Conservation (phyloP, 2,329 filamentous ascomycete species). For the Aureobasidium musti region DNA sequence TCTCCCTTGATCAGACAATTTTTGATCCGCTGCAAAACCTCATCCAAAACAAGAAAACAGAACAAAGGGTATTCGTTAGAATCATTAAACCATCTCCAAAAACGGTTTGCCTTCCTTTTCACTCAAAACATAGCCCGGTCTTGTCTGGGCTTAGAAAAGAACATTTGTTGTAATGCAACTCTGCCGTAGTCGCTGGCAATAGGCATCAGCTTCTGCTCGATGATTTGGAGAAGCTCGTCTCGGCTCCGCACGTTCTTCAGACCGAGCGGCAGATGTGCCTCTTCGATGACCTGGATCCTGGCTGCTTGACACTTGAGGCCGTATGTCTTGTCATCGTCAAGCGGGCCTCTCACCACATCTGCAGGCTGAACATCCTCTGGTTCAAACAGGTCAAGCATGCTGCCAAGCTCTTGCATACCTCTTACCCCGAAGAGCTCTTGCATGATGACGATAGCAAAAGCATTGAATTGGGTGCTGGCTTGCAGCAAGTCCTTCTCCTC, state of each 20-base stretch:
- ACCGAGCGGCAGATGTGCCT: slow-evolving; percentile 1
- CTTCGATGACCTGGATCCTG: slow-evolving; percentile 16
- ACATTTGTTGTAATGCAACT: neutral
- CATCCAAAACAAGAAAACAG: slow-evolving; percentile 4
- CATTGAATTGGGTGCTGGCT: neutral
- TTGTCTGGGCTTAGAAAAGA: neutral
- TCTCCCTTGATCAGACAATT: slow-evolving; percentile 1
- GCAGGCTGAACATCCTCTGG: slow-evolving; percentile 2
- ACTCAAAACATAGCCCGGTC: slow-evolving; percentile 3
- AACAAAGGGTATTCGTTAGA: slow-evolving; percentile 10
- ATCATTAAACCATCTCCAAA: slow-evolving; percentile 9
- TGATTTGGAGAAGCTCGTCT: neutral
- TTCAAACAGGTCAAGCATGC: neutral
- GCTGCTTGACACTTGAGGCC: slow-evolving; percentile 9
- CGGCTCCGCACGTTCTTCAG: neutral
- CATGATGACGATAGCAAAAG: neutral
- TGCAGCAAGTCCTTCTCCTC: slow-evolving; percentile 16
- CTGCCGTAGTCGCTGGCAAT: neutral
- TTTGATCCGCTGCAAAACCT: neutral
- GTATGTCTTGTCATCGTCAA: slow-evolving; percentile 19
- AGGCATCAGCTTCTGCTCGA: neutral
- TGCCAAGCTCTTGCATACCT: slow-evolving; percentile 10
- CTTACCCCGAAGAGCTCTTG: neutral
- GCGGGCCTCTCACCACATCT: neutral
- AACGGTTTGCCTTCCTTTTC: slow-evolving; percentile 2